Conservation (phyloP, 805 yeast species). For the Hanseniaspora lindneri region DNA sequence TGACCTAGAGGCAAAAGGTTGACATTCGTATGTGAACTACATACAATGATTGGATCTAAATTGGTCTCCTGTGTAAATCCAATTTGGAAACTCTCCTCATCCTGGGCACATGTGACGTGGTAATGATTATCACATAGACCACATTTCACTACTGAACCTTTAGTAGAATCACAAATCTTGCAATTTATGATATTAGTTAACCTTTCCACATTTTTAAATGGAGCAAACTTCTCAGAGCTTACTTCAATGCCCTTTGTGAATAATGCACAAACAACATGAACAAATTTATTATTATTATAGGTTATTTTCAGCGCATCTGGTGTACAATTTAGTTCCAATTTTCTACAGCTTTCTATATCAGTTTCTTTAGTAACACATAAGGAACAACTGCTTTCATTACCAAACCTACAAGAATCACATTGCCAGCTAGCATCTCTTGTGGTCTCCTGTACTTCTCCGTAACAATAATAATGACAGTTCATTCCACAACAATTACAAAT, state of each 20-base stretch:
- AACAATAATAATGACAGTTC: constrained; percentile 58
- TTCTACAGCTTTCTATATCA: constrained; percentile 36
- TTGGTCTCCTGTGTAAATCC: constrained; percentile 18
- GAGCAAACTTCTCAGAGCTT: constrained; percentile 35
- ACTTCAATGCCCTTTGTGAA: constrained; percentile 34
- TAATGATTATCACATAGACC: constrained; percentile 17
- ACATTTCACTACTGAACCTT: constrained; percentile 35
- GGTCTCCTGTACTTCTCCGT: constrained; percentile 36
- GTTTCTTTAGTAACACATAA: constrained; percentile 50
- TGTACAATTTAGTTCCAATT: constrained; percentile 32
- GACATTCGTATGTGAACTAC: not conserved
- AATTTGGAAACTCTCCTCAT: constrained; percentile 16
- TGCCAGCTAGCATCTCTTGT: constrained; percentile 41
- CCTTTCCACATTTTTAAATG: constrained; percentile 34
- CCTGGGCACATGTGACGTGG: constrained; percentile 27
- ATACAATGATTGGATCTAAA: constrained; percentile 1
- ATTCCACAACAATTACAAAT: constrained; percentile 57
- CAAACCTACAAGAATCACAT: constrained; percentile 71
- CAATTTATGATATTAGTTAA: constrained; percentile 32
- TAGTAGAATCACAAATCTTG: constrained; percentile 34
- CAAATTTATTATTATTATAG: constrained; percentile 51
- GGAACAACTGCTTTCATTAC: constrained; percentile 42
- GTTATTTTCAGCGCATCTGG: constrained; percentile 68
- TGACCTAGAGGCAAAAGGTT: constrained; percentile 2
- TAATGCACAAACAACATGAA: constrained; percentile 61